Conservation (phyloP, 192 early-diverging fungal species). For the Backusella luteola region DNA sequence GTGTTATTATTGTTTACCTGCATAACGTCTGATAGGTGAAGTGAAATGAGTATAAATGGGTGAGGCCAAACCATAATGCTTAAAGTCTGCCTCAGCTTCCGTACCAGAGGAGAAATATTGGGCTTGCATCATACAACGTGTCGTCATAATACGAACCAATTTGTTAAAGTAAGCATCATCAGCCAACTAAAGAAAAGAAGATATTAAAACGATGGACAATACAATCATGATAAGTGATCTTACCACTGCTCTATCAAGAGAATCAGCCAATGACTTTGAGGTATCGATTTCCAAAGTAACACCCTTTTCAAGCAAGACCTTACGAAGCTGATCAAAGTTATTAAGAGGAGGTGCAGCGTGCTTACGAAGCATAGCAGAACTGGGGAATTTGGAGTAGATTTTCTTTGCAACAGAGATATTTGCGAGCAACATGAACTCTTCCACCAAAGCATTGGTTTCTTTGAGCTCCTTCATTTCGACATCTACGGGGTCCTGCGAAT, state of each 20-base stretch:
- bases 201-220: constrained; percentile 40
- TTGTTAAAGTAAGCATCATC: constrained; percentile 96
- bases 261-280: constrained; percentile 82
- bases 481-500: constrained; percentile 89
- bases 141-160: constrained; percentile 87
- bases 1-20: constrained; percentile 39
- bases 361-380: constrained; percentile 77
- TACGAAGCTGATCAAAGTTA: constrained; percentile 54
- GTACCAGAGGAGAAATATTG: constrained; percentile 95
- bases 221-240: neutral
- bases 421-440: constrained; percentile 98
- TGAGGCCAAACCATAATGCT: constrained; percentile 91
- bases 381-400: constrained; percentile 75
- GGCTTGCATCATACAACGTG: constrained; percentile 98
- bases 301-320: constrained; percentile 59
- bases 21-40: constrained; percentile 98
- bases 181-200: constrained; percentile 44
- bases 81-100: constrained; percentile 56
- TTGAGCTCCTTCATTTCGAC: constrained; percentile 83
- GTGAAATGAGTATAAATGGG: constrained; percentile 99
- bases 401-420: constrained; percentile 94
- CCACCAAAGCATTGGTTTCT: constrained; percentile 93
- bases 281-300: constrained; percentile 63
- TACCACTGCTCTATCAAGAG: constrained; percentile 80
- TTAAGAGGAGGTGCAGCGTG: constrained; percentile 52